Evolutionary conservation across 2,329 filamentous ascomycete genomes (phyloP).

Genomic region (Simplicillium aogashimaense): DNA sequence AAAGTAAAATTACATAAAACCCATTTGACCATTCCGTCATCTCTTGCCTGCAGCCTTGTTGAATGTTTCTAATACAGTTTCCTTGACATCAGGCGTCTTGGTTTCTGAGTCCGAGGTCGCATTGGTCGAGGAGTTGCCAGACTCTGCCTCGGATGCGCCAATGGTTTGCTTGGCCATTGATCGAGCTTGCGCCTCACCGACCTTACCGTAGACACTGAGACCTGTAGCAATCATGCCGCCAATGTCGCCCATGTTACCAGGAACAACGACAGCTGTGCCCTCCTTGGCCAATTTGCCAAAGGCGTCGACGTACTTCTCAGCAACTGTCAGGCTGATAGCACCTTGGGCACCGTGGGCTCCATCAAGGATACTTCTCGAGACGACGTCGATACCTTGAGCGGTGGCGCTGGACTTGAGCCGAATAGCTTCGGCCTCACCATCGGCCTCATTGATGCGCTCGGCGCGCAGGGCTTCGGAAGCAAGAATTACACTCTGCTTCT

Average conservation of each 20-base stretch:
- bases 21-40: neutral
- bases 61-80: neutral
- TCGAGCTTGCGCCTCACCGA: constrained; percentile 69
- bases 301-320: constrained; percentile 96
- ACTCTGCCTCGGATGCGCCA: constrained; percentile 4
- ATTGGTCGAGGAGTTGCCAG: neutral
- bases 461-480: constrained; percentile 84
- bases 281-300: constrained; percentile 90
- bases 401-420: constrained; percentile 77
- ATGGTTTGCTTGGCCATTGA: constrained; percentile 47
- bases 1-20: no score
- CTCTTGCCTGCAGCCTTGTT: neutral
- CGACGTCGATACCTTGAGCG: constrained; percentile 77
- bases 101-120: no score
- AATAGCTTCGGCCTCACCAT: constrained; percentile 91
- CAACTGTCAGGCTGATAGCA: constrained; percentile 78
- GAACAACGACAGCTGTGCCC: constrained; percentile 89
- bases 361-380: constrained; percentile 63
- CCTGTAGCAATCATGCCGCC: constrained; percentile 94
- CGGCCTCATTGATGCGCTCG: constrained; percentile 87
- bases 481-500: constrained; percentile 93
- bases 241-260: constrained; percentile 94
- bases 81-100: neutral
- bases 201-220: constrained; percentile 90
- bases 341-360: constrained; percentile 69